A percentile compares a stretch with the other conserved stretches of the same genome.
These are phyloP conservation scores for Juncus effusus DNA, from an alignment of 176 grass and related monocot genomes.

Conservation along the genomic window DNA sequence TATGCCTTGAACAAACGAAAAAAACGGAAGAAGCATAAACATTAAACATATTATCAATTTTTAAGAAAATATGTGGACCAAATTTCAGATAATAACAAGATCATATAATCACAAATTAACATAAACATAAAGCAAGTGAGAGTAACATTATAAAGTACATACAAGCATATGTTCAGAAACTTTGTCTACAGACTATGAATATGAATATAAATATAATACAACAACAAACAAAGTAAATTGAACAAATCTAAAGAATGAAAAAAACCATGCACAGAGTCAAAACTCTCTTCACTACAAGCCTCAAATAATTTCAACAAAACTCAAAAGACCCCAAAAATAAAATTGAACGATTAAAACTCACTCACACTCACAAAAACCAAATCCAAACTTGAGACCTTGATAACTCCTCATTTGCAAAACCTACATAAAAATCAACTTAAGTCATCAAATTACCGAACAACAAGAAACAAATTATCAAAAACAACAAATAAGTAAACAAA, in stretches of 20 bases:
- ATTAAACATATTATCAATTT: too few species aligned
- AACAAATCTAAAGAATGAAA: conserved; percentile 31
- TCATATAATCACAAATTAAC: too few species aligned
- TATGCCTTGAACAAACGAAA: too few species aligned
- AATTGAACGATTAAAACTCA: not conserved
- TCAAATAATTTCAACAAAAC: conserved; percentile 12
- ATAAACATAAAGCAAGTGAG: too few species aligned
- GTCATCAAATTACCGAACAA: conserved; percentile 7
- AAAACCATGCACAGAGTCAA: conserved; percentile 10
- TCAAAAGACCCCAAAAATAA: not conserved
- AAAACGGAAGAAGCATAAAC: too few species aligned
- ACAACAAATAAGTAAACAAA: too few species aligned
- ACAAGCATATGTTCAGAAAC: not conserved
- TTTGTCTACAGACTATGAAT: conserved; percentile 8
- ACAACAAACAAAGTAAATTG: conserved; percentile 23
- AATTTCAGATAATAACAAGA: too few species aligned
- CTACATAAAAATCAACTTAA: conserved; percentile 1
- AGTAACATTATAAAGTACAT: too few species aligned
- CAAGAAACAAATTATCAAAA: not conserved
- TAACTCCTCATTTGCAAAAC: not conserved
- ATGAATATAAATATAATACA: not conserved
- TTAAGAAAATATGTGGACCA: too few species aligned
- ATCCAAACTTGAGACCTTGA: not conserved
- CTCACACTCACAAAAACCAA: conserved; percentile 1
- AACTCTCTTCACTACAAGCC: conserved; percentile 20